Evolutionary conservation across 2,329 filamentous ascomycete genomes (phyloP).

Genomic region (Fusarium sp.): DNA sequence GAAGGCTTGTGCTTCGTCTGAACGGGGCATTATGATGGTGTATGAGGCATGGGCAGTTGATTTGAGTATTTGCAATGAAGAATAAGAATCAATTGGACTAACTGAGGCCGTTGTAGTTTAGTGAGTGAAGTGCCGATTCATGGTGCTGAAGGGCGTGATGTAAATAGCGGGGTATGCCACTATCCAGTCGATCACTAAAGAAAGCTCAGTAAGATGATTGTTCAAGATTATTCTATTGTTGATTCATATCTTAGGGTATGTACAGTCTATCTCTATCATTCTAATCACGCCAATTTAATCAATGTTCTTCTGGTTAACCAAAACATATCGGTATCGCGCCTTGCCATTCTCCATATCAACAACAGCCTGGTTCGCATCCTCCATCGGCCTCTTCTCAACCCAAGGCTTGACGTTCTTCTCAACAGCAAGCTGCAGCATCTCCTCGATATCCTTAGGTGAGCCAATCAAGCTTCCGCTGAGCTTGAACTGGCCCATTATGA

Average conservation of each 20-base stretch:
- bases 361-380: conserved; percentile 62
- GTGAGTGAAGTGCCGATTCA: neutral
- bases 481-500: conserved; percentile 43
- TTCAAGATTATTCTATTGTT: conserved; percentile 10
- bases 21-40: conserved; percentile 66
- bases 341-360: conserved; percentile 65
- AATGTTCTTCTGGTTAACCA: conserved; percentile 52
- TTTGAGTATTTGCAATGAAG: fast-evolving
- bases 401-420: conserved; percentile 66
- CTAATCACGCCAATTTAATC: neutral
- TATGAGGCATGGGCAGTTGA: neutral
- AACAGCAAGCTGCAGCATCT: conserved; percentile 67
- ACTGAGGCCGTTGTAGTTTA: neutral
- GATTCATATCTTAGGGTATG: neutral
- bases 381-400: conserved; percentile 64
- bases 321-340: conserved; percentile 58
- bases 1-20: conserved; percentile 79
- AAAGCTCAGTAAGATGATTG: neutral
- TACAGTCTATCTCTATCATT: conserved; percentile 11
- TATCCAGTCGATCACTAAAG: neutral
- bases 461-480: conserved; percentile 60
- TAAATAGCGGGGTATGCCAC: conserved; percentile 34
- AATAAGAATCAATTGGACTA: too few species aligned
- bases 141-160: conserved; percentile 19
- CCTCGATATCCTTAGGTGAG: conserved; percentile 62